Conservation (phyloP, 2,329 filamentous ascomycete genomes). For the Aspergillus sergii region DNA sequence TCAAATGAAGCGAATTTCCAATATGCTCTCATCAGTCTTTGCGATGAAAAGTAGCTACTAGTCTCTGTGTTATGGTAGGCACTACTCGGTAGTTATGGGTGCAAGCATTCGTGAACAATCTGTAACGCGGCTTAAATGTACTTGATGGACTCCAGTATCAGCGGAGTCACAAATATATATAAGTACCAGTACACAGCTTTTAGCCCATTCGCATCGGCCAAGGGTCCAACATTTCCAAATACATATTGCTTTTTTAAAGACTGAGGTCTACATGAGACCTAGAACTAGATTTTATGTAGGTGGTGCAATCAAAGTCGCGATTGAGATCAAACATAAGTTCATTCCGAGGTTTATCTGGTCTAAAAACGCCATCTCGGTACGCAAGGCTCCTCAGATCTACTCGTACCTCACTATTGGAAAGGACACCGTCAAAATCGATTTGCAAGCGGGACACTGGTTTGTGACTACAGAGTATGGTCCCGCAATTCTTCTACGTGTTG, state of each 20-base stretch:
- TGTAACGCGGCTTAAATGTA: not conserved
- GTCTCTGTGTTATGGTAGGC: not conserved
- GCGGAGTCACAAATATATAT: not conserved
- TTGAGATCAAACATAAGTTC: not conserved
- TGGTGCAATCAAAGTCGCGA: not conserved
- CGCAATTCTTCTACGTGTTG: not conserved
- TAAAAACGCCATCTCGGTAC: not conserved
- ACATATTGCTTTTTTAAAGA: not conserved
- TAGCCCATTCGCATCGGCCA: not conserved
- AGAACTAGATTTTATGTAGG: not conserved
- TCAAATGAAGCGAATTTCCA: not conserved
- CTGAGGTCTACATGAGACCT: not conserved
- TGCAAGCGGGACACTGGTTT: no score
- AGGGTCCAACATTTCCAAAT: not conserved
- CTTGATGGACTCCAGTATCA: not conserved
- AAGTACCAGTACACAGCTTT: not conserved
- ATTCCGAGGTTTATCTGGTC: not conserved
- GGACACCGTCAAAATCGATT: not conserved
- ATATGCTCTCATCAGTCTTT: not conserved
- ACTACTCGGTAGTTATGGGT: no score
- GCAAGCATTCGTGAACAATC: not conserved
- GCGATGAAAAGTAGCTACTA: not conserved
- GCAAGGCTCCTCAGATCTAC: not conserved
- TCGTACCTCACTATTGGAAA: not conserved
- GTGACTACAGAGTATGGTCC: not conserved